Conservation (phyloP, 371 early-diverging fungal species). For the Mucor saturninus region DNA sequence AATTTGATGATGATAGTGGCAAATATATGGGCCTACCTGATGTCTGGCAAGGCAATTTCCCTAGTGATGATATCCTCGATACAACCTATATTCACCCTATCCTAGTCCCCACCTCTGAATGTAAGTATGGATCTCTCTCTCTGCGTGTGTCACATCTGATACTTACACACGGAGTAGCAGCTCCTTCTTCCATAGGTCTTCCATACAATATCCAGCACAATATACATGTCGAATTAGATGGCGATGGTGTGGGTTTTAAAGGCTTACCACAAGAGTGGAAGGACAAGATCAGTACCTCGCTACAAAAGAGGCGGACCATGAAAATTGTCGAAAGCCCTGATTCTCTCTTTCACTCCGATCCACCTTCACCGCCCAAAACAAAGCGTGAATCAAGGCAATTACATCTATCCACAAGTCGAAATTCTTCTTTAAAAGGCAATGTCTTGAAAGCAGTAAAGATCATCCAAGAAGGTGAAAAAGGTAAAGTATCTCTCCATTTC, state of each 20-base stretch:
- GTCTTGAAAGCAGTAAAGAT: conserved; percentile 9
- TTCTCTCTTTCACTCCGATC: not conserved
- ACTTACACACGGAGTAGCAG: not conserved
- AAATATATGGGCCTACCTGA: conserved; percentile 63
- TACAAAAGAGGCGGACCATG: conserved; percentile 4
- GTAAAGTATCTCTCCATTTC: not conserved
- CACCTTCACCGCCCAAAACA: not conserved
- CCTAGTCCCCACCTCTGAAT: conserved; percentile 44
- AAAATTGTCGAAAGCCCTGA: conserved; percentile 18
- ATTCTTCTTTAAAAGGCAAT: not conserved
- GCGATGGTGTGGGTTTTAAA: conserved; percentile 38
- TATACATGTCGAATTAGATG: conserved; percentile 53
- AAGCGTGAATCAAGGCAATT: conserved; percentile 1
- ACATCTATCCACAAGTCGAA: conserved; percentile 2
- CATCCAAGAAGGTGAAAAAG: conserved; percentile 13
- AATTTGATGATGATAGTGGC: conserved; percentile 55
- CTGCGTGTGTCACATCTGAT: no score
- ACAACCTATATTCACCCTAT: conserved; percentile 58
- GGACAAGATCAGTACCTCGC: conserved; percentile 11
- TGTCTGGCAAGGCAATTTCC: conserved; percentile 58
- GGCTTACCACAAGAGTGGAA: conserved; percentile 55
- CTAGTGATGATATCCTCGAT: conserved; percentile 59
- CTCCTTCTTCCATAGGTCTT: conserved; percentile 27
- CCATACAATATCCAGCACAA: conserved; percentile 60
- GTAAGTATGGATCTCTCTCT: not conserved